Evolutionary conservation across 805 yeast genomes (phyloP), one percentile per base, ranked within the genome.

Genomic region (Metschnikowia shivogae): DNA sequence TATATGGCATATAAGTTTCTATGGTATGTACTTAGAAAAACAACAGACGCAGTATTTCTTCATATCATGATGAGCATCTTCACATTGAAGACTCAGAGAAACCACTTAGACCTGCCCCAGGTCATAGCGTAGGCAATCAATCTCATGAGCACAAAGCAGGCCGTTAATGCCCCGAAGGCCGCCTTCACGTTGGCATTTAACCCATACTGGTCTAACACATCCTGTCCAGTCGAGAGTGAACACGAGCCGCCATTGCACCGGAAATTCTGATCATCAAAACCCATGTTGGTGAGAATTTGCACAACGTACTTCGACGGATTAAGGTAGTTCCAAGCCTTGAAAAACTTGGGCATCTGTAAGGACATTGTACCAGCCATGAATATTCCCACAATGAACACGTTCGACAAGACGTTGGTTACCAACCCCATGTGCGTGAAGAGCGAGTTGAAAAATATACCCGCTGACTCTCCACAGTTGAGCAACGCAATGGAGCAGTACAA

Each of bases 351-450:
- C 84, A 88, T 78, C n/a, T 82, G 72, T 55, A 87, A 67, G 0
- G 96, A 84, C 81, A 89, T 74, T 9, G 89, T 68, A 3, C 96
- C 97, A 1, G 88, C 86, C 93, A 89, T 85, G 53, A 85, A 79
- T 5, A 85, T 78, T 5, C 92, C 93, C 40, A 87, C 65, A 2
- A 88, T 78, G 42, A 86, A 66, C 26, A 85, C 60, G 7, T 81
- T 74, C 0, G 90, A 77, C 30, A 89, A 80, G 3, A 86, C 64
- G 59, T 85, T 86, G 13, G 86, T 81, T 0, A 93, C 95, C 56
- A 88, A 78, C 0, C 96, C 96, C 28, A 88, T 76, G 55, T 88
- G 89, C 39, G 70, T 65, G 56, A 89, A 82, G 0, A 84, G 54
- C 4, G 90, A 82, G 57, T 86, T 87, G 46, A 89, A 84, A 40